Evolutionary conservation across 2,329 filamentous ascomycete genomes (phyloP).

Genomic region (Ceratocystis lukuohia): DNA sequence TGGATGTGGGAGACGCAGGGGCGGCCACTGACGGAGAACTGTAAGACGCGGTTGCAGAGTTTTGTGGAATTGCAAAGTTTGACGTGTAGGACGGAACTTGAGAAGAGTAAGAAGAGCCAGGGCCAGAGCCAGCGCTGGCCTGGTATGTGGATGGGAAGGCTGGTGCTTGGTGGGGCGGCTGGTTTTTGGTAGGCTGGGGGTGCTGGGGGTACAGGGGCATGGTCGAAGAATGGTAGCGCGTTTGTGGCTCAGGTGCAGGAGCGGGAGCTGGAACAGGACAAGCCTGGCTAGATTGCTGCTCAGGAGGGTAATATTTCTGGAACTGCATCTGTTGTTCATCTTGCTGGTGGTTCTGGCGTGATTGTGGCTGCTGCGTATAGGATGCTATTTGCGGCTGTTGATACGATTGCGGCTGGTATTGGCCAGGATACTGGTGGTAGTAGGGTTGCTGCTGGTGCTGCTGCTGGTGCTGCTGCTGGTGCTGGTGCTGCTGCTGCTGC

Average conservation of each 20-base stretch:
- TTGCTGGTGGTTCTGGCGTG: background rate
- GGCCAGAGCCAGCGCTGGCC: background rate
- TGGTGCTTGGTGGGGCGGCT: conserved; percentile 15
- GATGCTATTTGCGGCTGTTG: conserved; percentile 6
- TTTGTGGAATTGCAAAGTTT: conserved; percentile 15
- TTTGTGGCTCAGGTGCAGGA: conserved; percentile 8
- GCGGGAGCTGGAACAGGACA: background rate
- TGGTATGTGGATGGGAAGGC: conserved; percentile 4
- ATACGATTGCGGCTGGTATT: conserved; percentile 1
- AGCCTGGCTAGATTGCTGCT: conserved; percentile 20
- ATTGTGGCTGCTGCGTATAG: background rate
- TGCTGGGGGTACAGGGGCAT: conserved; percentile 18
- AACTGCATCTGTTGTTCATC: conserved; percentile 4
- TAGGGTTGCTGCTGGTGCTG: background rate
- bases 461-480: background rate
- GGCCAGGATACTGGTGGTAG: background rate
- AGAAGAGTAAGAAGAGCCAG: background rate
- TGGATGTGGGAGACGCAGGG: conserved; percentile 5
- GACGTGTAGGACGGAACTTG: conserved; percentile 5
- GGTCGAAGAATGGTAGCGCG: conserved; percentile 14
- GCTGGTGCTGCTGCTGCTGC: background rate
- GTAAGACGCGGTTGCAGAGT: conserved; percentile 13
- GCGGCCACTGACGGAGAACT: conserved; percentile 15
- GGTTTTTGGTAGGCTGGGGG: conserved; percentile 6
- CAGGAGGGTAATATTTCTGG: conserved; percentile 21